Percentiles rank a stretch among this genome's conserved stretches.
These are phyloP conservation scores for Haematococcus lacustris DNA, from an alignment of 139 green algal genomes.

Conservation along the genomic window DNA sequence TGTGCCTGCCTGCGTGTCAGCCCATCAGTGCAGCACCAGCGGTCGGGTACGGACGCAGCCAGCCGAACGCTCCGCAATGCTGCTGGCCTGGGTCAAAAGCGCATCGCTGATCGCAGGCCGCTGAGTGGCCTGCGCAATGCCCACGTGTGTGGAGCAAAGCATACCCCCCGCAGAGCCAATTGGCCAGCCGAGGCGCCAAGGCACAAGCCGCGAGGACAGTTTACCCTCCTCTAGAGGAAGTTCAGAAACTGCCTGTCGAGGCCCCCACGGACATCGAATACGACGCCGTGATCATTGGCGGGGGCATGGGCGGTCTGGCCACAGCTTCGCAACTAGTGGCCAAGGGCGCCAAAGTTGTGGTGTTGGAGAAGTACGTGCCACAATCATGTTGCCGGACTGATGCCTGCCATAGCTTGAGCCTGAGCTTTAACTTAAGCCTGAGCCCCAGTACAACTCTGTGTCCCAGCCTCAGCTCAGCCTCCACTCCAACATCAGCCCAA, in stretches of 20 bases:
- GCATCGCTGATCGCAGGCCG: too few relatives aligned
- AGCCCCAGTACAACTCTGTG: too few relatives aligned
- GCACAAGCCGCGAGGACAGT: too few relatives aligned
- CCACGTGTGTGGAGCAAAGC: too few relatives aligned
- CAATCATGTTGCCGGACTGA: too few relatives aligned
- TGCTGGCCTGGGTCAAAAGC: not conserved
- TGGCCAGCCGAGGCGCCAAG: not conserved
- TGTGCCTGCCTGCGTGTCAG: not conserved
- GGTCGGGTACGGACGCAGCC: not conserved
- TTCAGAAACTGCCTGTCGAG: conserved; percentile 17
- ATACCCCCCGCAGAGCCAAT: not conserved
- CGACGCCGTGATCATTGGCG: conserved; percentile 84
- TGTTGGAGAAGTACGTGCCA: conserved; percentile 81
- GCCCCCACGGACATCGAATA: conserved; percentile 58
- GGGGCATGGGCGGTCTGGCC: conserved; percentile 84
- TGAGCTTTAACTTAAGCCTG: too few relatives aligned
- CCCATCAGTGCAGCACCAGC: not conserved
- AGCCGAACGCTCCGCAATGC: too few relatives aligned
- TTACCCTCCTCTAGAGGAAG: conserved; percentile 3
- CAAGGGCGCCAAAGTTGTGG: conserved; percentile 71
- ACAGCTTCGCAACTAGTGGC: conserved; percentile 72
- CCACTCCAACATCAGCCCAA: not conserved
- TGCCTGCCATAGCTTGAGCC: too few relatives aligned
- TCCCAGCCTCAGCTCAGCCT: not conserved
- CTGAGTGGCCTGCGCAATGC: not conserved